Evolutionary conservation across 148 eudicot genomes (phyloP).

Genomic region (Heliosperma pusillum): DNA sequence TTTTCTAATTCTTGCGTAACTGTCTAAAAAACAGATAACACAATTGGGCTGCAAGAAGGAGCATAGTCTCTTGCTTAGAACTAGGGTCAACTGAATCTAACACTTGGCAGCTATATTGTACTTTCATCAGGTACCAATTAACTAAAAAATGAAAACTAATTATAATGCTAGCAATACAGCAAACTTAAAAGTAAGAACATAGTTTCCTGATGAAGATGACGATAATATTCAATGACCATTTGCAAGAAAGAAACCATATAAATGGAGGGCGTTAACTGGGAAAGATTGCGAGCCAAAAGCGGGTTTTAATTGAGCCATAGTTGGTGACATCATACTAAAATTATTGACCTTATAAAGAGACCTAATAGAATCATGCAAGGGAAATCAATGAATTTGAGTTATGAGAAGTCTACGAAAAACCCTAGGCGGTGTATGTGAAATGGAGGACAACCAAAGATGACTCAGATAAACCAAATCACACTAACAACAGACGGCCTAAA

Average conservation of each 20-base stretch:
- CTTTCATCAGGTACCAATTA: not conserved
- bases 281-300: not conserved
- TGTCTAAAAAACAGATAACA: not conserved
- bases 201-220: constrained; percentile 2
- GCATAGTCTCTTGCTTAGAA: not conserved
- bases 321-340: not conserved
- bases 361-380: not conserved
- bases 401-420: not conserved
- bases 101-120: not conserved
- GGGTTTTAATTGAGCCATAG: not conserved
- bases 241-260: not conserved
- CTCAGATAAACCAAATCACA: no score
- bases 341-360: not conserved
- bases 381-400: not conserved
- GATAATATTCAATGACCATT: not conserved
- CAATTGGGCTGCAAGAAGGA: not conserved
- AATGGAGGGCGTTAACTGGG: not conserved
- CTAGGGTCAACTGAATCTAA: not conserved
- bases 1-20: not conserved
- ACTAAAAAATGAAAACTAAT: not conserved
- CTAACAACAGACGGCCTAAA: no score
- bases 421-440: no score
- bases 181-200: not conserved
- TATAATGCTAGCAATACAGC: not conserved
- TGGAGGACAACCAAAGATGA: no score